Conservation (phyloP, 148 eudicot species). For the Camellia granthamiana region DNA sequence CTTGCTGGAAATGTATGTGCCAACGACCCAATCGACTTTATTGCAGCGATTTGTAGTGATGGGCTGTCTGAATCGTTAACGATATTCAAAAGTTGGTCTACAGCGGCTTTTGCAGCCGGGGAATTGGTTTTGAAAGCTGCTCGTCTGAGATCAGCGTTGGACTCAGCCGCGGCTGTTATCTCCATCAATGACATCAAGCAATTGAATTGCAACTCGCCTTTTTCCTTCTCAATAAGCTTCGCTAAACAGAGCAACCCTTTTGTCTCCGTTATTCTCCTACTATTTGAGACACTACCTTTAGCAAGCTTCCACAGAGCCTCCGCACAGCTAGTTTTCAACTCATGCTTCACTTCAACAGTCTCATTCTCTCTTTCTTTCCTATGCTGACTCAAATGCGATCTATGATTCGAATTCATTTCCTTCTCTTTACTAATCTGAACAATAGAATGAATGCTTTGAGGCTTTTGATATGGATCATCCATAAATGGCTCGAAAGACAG, state of each 20-base stretch:
- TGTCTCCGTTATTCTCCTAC: conserved; percentile 73
- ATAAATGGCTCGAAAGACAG: conserved; percentile 56
- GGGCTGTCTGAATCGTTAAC: conserved; percentile 36
- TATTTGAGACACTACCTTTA: conserved; percentile 49
- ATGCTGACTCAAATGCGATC: conserved; percentile 26
- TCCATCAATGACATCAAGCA: conserved; percentile 79
- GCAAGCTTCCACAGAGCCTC: conserved; percentile 77
- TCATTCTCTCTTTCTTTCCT: conserved; percentile 71
- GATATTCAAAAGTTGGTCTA: conserved; percentile 59
- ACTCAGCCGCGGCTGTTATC: conserved; percentile 67
- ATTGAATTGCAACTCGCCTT: conserved; percentile 50
- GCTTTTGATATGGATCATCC: conserved; percentile 28
- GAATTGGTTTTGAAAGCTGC: conserved; percentile 80
- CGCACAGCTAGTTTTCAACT: conserved; percentile 60
- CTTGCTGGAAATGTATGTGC: conserved; percentile 77
- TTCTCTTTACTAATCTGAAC: conserved; percentile 50
- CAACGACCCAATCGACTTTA: conserved; percentile 65
- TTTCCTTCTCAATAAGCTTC: conserved; percentile 60
- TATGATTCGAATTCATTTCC: conserved; percentile 25
- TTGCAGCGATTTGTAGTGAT: conserved; percentile 39
- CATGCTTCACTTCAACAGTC: conserved; percentile 49
- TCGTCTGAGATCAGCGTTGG: conserved; percentile 59
- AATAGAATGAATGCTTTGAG: conserved; percentile 48
- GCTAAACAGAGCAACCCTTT: conserved; percentile 84
- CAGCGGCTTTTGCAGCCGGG: conserved; percentile 73